Conservation (phyloP, 805 yeast species). For the Teunomyces funiuensis region DNA sequence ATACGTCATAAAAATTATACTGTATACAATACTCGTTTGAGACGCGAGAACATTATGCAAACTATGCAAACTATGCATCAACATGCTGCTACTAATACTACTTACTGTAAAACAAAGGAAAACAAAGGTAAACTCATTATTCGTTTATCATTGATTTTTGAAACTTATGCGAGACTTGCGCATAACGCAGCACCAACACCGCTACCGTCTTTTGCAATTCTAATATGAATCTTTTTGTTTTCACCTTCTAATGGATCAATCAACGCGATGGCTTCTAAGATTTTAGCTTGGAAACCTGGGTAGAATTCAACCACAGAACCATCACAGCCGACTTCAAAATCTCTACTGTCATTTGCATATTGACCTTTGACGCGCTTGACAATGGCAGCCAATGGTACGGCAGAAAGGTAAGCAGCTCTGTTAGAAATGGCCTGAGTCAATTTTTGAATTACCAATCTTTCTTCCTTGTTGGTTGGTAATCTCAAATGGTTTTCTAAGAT, state of each 20-base stretch:
- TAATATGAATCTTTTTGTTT: slow-evolving; percentile 71
- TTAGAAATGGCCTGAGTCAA: slow-evolving; percentile 77
- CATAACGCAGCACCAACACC: slow-evolving; percentile 98
- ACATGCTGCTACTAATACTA: no score
- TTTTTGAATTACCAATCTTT: slow-evolving; percentile 70
- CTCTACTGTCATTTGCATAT: slow-evolving; percentile 50
- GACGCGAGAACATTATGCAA: no score
- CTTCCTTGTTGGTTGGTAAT: slow-evolving; percentile 66
- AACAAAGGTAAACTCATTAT: not conserved
- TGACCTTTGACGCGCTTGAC: slow-evolving; percentile 64
- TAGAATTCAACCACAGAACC: slow-evolving; percentile 93
- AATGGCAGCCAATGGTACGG: slow-evolving; percentile 87
- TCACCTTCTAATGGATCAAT: slow-evolving; percentile 73
- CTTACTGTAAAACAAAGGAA: no score
- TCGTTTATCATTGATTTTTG: not conserved
- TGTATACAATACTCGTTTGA: not conserved
- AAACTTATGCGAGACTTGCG: slow-evolving; percentile 46
- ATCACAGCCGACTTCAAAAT: slow-evolving; percentile 92
- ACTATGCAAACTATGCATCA: no score
- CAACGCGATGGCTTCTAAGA: slow-evolving; percentile 73
- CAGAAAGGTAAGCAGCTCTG: slow-evolving; percentile 87
- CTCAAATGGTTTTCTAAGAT: slow-evolving; percentile 65
- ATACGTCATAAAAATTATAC: not conserved
- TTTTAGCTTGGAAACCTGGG: slow-evolving; percentile 81
- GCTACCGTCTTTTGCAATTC: slow-evolving; percentile 91